phyloP scores from a whole-genome alignment of 1,284 basidiomycete species.

The Thecaphora thlaspeos region DNA sequence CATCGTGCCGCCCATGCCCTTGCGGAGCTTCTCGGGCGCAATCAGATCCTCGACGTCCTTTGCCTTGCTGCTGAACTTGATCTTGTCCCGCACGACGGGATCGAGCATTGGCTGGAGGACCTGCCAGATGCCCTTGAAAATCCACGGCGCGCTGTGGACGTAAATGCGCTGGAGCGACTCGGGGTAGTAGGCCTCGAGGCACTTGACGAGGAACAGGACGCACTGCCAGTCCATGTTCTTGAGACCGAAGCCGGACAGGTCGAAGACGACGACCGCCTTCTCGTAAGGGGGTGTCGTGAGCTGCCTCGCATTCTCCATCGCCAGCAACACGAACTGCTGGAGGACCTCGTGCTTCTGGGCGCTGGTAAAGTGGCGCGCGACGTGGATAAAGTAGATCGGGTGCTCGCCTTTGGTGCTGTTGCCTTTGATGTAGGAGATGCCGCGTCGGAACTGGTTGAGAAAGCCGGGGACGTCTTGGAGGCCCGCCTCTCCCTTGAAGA shows the following conservation, averaged over 20 bases:
- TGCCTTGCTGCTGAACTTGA: constrained; percentile 55
- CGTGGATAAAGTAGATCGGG: constrained; percentile 58
- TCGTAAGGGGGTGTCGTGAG: constrained; percentile 54
- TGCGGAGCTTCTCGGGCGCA: constrained; percentile 45
- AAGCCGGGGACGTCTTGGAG: constrained; percentile 56
- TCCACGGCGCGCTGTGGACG: constrained; percentile 56
- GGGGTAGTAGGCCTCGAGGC: constrained; percentile 57
- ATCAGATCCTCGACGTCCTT: constrained; percentile 51
- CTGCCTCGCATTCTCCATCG: constrained; percentile 53
- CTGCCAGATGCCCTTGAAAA: constrained; percentile 58
- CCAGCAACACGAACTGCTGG: constrained; percentile 55
- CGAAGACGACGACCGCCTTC: constrained; percentile 54
- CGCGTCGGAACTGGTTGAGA: constrained; percentile 56
- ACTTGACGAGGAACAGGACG: constrained; percentile 56
- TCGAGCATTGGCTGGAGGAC: constrained; percentile 56
- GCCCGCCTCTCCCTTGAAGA: constrained; percentile 55
- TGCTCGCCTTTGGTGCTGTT: constrained; percentile 50
- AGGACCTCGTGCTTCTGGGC: constrained; percentile 56
- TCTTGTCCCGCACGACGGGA: constrained; percentile 56
- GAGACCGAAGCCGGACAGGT: constrained; percentile 56
- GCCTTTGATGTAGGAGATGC: constrained; percentile 58
- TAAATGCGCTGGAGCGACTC: constrained; percentile 58
- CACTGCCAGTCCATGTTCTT: constrained; percentile 59
- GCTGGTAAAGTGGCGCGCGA: constrained; percentile 55
- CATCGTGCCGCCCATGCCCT: constrained; percentile 57